Evolutionary conservation across 1,284 basidiomycete genomes (phyloP), one percentile per base, ranked within the genome.

Genomic region (Rhodotorula sp.): DNA sequence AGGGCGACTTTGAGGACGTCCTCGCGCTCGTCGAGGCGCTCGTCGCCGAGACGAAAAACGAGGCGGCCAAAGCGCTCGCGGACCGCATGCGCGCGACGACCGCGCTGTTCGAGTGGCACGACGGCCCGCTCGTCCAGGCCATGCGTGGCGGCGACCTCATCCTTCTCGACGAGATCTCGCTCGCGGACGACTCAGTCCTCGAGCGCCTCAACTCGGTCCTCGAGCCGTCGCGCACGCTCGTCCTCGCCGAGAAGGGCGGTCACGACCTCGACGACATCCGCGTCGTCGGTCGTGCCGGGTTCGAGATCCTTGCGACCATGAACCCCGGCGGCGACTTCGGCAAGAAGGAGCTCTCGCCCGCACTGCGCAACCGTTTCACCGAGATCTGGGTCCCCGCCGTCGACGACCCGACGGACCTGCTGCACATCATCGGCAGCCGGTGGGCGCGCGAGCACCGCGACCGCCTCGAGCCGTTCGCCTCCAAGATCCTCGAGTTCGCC

Each of bases 271-370:
- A 89, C 51, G 85, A 90, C 72, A 87, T 90, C 32, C 85, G 86
- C 25, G 85, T 97, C 60, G 84, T 82, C 41, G 94, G 92, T 3
- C 80, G 84, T 22, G 81, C 85, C 6, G 82, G 83, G 6, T 99
- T 99, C 85, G 90, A 96, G 80, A 87, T 99, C 51, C 85, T 98
- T 0, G 95, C 97, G 1, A 99, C 97, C 0, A 99, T 99, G 97
- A 99, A 99, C 81, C 97, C 97, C 0, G 97, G 97, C 48, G 97
- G 97, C 50, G 97, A 99, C 81, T 99, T 97, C 78, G 97, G 97
- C 53, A 99, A 99, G 84, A 99, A 99, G 81, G 97, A 99, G 81
- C 85, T 99, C 7, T 98, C 95, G 1, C 96, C 96, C 39, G 97
- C 97, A 0, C 85, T 99, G 58, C 88, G 97, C 37, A 99, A 99